A percentile compares a stretch with the other conserved stretches of the same genome.
These are phyloP conservation scores for Nothophytophthora sp. DNA, from an alignment of 352 stramenopile genomes.

Conservation along the genomic window DNA sequence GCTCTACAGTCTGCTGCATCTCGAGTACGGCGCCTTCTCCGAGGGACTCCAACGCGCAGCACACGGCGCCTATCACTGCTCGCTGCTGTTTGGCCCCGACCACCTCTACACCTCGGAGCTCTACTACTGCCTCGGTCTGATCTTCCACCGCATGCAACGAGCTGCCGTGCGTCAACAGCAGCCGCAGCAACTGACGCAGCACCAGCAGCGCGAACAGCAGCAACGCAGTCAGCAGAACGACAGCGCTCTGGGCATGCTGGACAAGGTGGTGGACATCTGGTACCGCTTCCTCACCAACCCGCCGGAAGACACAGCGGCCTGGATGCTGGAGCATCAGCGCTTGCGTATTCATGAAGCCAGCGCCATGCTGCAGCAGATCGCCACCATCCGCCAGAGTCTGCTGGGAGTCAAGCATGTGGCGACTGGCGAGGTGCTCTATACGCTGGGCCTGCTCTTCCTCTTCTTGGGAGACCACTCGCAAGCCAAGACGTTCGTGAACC, in stretches of 20 bases:
- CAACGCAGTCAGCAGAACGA: conserved; percentile 36
- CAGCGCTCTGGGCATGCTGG: conserved; percentile 64
- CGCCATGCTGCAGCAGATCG: conserved; percentile 60
- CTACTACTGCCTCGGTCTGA: conserved; percentile 71
- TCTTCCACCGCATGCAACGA: conserved; percentile 55
- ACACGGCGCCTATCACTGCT: conserved; percentile 73
- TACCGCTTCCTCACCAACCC: conserved; percentile 76
- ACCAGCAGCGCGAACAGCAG: conserved; percentile 33
- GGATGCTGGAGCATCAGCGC: conserved; percentile 63
- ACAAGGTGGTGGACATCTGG: conserved; percentile 84
- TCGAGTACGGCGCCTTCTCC: conserved; percentile 47
- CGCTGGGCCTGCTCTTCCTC: conserved; percentile 50
- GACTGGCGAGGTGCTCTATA: conserved; percentile 65
- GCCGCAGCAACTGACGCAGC: conserved; percentile 12
- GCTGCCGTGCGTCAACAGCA: conserved; percentile 19
- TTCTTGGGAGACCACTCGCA: conserved; percentile 52
- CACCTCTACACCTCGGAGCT: conserved; percentile 75
- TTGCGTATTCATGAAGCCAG: conserved; percentile 59
- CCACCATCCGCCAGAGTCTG: conserved; percentile 32
- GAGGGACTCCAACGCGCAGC: conserved; percentile 64
- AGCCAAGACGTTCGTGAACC: conserved; percentile 51
- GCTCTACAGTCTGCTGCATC: conserved; percentile 59
- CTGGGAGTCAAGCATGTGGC: conserved; percentile 55
- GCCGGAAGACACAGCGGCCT: conserved; percentile 58
- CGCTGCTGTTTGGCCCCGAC: conserved; percentile 68